Conservation (phyloP, 768 basidiomycete species). For the Panellus pusillus region DNA sequence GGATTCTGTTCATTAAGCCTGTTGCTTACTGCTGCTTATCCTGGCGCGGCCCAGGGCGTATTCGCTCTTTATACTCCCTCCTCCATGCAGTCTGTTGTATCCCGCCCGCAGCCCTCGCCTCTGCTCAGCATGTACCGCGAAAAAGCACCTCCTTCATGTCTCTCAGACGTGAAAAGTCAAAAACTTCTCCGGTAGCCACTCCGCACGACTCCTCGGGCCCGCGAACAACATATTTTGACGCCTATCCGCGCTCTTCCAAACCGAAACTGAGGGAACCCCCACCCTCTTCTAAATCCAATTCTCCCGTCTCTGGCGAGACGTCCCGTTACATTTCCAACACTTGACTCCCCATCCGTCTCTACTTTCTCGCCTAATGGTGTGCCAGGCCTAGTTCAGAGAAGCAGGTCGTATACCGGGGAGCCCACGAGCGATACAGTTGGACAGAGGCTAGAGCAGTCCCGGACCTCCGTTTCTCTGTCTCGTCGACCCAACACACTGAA, state of each 20-base stretch:
- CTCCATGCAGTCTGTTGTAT: constrained; percentile 23
- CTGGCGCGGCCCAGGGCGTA: neutral
- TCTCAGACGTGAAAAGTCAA: constrained; percentile 50
- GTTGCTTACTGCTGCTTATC: neutral
- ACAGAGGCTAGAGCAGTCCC: constrained; percentile 44
- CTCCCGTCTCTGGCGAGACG: constrained; percentile 25
- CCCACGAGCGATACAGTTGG: constrained; percentile 34
- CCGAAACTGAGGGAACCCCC: constrained; percentile 26
- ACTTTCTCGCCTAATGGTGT: constrained; percentile 26
- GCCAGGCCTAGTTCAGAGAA: constrained; percentile 39
- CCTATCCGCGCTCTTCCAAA: constrained; percentile 41
- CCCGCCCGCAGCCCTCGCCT: constrained; percentile 35
- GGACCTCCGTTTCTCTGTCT: constrained; percentile 62
- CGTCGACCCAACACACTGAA: constrained; percentile 68
- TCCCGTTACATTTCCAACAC: constrained; percentile 44
- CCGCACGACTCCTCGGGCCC: constrained; percentile 27
- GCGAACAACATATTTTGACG: constrained; percentile 47
- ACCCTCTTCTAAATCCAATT: constrained; percentile 26
- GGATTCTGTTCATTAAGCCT: neutral
- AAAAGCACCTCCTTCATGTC: constrained; percentile 62
- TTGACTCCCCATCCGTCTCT: constrained; percentile 33
- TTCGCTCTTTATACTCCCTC: neutral
- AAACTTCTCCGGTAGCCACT: constrained; percentile 28
- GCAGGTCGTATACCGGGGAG: constrained; percentile 56
- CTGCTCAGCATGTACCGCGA: constrained; percentile 41